Conservation (phyloP, 352 stramenopile species). For the Phytophthora ramorum region DNA sequence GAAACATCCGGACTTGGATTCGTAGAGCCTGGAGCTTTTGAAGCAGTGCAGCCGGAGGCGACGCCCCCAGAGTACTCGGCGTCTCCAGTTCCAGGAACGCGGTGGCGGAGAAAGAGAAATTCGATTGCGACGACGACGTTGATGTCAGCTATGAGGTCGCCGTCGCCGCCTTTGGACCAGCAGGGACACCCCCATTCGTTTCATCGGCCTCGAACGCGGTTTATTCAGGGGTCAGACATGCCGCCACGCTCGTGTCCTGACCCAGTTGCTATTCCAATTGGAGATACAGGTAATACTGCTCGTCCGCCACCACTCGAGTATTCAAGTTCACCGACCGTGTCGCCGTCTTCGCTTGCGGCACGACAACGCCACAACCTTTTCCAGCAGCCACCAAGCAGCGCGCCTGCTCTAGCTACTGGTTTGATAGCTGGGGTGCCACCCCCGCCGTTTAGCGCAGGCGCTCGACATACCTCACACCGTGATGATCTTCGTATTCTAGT, state of each 20-base stretch:
- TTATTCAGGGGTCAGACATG: constrained; percentile 20
- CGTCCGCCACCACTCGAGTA: constrained; percentile 40
- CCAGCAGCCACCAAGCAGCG: constrained; percentile 24
- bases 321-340: constrained; percentile 38
- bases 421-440: constrained; percentile 14
- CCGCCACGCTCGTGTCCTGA: constrained; percentile 11
- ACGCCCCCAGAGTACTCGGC: constrained; percentile 62
- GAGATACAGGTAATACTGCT: constrained; percentile 5
- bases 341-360: constrained; percentile 33
- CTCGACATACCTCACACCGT: constrained; percentile 36
- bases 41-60: constrained; percentile 7
- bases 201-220: constrained; percentile 31
- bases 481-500: constrained; percentile 79
- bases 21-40: constrained; percentile 6
- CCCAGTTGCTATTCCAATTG: not conserved
- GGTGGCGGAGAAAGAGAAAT: constrained; percentile 58
- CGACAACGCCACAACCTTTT: constrained; percentile 34
- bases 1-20: constrained; percentile 32
- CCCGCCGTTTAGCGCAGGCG: constrained; percentile 18
- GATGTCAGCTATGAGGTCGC: constrained; percentile 15
- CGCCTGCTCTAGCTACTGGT: constrained; percentile 1
- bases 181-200: constrained; percentile 24
- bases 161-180: constrained; percentile 25
- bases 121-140: constrained; percentile 55
- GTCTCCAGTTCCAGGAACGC: constrained; percentile 53